phyloP scores from a whole-genome alignment of 768 basidiomycete species.

The Lepiota brunneoincarnata region DNA sequence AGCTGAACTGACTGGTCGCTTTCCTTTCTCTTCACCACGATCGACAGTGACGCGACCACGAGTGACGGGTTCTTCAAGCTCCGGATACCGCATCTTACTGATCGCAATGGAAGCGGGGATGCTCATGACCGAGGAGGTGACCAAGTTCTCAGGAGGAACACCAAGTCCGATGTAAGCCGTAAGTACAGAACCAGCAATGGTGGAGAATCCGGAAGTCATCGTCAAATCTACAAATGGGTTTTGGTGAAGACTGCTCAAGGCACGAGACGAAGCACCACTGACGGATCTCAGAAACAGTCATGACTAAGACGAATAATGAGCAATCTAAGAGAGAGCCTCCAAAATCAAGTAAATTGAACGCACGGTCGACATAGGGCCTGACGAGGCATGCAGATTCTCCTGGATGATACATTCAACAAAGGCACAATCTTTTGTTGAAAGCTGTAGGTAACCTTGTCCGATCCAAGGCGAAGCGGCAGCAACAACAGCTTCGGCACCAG shows the following conservation, averaged over 20 bases:
- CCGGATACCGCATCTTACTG: constrained; percentile 83
- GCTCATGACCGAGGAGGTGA: constrained; percentile 92
- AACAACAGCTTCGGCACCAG: constrained; percentile 93
- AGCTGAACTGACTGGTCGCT: constrained; percentile 41
- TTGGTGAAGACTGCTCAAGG: background rate
- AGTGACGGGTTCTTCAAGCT: constrained; percentile 82
- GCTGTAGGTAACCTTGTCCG: constrained; percentile 59
- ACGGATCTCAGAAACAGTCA: constrained; percentile 86
- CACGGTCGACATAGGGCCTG: constrained; percentile 72
- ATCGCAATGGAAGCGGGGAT: constrained; percentile 94
- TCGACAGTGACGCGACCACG: constrained; percentile 79
- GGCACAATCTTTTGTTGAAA: background rate
- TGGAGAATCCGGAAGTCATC: constrained; percentile 93
- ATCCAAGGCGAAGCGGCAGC: constrained; percentile 93
- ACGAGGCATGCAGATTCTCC: constrained; percentile 84
- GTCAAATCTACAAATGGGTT: constrained; percentile 46
- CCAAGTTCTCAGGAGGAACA: constrained; percentile 74
- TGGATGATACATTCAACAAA: constrained; percentile 7
- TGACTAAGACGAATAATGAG: constrained; percentile 33
- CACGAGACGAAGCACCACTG: constrained; percentile 13
- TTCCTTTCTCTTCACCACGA: constrained; percentile 59
- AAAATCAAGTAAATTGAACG: constrained; percentile 16
- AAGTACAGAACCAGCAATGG: constrained; percentile 89
- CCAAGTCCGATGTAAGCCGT: constrained; percentile 79
- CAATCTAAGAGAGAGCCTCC: background rate